Percentiles rank a stretch among this genome's conserved stretches.
Conservation (phyloP, 225 moss, liverwort and hornwort genomes). For the Asterella californica region DNA sequence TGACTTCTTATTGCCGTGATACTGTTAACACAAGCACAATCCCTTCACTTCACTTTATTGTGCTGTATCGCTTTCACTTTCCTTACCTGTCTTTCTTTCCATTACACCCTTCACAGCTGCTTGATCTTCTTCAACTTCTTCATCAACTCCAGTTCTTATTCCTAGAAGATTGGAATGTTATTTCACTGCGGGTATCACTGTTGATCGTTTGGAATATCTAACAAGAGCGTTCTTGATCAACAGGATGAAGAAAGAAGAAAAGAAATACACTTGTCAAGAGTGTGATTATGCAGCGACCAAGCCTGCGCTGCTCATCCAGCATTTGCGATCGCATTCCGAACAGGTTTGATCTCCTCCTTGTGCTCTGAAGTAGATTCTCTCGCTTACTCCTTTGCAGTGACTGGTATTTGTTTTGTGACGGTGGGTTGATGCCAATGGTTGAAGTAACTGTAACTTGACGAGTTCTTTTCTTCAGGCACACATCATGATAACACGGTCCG, state of each 20-base stretch:
- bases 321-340: conserved; percentile 43
- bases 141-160: too few relatives aligned
- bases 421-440: neutral
- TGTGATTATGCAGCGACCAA: conserved; percentile 32
- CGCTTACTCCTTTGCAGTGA: neutral
- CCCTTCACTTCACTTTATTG: too few relatives aligned
- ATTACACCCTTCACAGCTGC: too few relatives aligned
- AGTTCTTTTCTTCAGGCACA: conserved; percentile 11
- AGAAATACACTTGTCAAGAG: conserved; percentile 29
- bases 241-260: neutral
- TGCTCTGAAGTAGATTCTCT: neutral
- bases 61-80: too few relatives aligned
- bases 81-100: too few relatives aligned
- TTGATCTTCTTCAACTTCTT: too few relatives aligned
- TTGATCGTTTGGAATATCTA: too few relatives aligned
- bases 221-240: neutral
- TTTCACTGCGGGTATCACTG: too few relatives aligned
- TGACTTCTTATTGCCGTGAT: too few relatives aligned
- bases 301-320: conserved; percentile 37
- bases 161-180: too few relatives aligned
- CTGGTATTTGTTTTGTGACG: neutral
- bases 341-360: conserved; percentile 22
- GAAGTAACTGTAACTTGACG: conserved; percentile 6
- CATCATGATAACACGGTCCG: conserved; percentile 21
- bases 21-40: too few relatives aligned